phyloP scores from a whole-genome alignment of 257 asterid genomes.

The Thymus quinquecostatus region DNA sequence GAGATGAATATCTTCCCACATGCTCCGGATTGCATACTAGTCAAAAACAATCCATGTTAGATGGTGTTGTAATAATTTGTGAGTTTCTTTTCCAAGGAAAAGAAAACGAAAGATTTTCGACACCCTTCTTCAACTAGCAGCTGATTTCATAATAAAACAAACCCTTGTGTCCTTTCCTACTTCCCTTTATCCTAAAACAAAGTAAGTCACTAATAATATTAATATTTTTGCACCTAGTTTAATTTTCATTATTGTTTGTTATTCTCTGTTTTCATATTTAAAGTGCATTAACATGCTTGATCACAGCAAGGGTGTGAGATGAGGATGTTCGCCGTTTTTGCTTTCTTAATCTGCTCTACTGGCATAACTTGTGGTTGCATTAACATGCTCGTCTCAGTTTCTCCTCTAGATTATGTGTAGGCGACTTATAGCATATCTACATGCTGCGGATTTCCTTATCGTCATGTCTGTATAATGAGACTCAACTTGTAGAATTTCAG shows the following conservation, averaged over 20 bases:
- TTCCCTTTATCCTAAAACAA: neutral
- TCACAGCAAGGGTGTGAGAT: neutral
- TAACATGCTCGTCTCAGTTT: neutral
- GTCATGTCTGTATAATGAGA: too few species aligned
- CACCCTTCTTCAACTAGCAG: neutral
- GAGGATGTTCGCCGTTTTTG: neutral
- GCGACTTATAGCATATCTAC: too few species aligned
- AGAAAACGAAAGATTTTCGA: neutral
- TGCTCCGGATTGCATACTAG: slow-evolving; percentile 30
- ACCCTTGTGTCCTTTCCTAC: neutral
- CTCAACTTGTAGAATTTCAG: too few species aligned
- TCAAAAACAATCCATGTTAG: slow-evolving; percentile 37
- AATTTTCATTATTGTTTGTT: neutral
- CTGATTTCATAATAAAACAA: slow-evolving; percentile 5
- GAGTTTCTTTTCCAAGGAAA: neutral
- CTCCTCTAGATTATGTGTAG: too few species aligned
- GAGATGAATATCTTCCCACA: slow-evolving; percentile 42
- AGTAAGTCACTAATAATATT: neutral
- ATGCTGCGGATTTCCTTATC: too few species aligned
- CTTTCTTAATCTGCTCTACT: neutral
- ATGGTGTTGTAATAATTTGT: slow-evolving; percentile 5
- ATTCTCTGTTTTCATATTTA: neutral
- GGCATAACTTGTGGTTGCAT: neutral
- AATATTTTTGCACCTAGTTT: neutral
- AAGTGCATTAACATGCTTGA: neutral